Evolutionary conservation across 106 monocot species (phyloP).

Genomic region (Iris macrosiphon): DNA sequence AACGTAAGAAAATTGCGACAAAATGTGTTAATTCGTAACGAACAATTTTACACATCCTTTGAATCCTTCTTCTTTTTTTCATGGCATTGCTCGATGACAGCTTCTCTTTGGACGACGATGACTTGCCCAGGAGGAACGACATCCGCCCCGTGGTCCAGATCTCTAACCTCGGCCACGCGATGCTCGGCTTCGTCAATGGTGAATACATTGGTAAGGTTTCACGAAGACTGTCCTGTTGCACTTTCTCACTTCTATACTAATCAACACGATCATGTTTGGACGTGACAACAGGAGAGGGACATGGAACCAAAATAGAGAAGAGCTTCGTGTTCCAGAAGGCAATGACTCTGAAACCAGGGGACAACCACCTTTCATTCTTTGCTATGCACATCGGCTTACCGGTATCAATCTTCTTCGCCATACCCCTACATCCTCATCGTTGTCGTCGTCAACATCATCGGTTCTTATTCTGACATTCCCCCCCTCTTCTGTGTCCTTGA

Average conservation of each 20-base stretch:
- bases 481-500: neutral
- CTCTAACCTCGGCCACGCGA: conserved; percentile 48
- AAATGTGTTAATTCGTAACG: no score
- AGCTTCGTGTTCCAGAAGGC: conserved; percentile 54
- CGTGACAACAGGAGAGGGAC: conserved; percentile 45
- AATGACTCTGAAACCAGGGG: conserved; percentile 44
- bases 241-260: no score
- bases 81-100: no score
- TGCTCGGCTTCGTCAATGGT: conserved; percentile 73
- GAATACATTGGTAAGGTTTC: conserved; percentile 66
- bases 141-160: conserved; percentile 72
- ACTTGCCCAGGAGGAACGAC: conserved; percentile 64
- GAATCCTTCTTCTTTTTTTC: no score
- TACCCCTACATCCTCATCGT: no score
- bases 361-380: conserved; percentile 56
- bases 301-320: conserved; percentile 62
- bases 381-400: conserved; percentile 50
- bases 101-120: conserved; percentile 51
- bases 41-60: no score
- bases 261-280: no score
- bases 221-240: no score
- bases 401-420: no score
- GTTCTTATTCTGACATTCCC: neutral
- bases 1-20: no score
- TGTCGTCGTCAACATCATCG: neutral